These are phyloP conservation scores for Macrotyloma uniflorum DNA, from an alignment of 306 rosid genomes.

Conservation along the genomic window DNA sequence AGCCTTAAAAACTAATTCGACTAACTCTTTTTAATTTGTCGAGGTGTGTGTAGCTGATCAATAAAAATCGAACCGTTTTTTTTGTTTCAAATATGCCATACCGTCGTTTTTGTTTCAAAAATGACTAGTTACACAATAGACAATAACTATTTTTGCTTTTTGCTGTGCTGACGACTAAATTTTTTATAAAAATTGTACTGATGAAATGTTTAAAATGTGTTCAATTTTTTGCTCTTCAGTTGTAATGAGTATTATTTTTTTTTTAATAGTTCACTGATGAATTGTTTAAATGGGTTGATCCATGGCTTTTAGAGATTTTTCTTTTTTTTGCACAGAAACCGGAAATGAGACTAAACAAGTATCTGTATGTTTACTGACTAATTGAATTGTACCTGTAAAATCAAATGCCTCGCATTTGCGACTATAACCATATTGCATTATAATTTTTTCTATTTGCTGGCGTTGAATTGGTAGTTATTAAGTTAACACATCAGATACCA, in stretches of 20 bases:
- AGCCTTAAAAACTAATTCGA: neutral
- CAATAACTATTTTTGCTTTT: neutral
- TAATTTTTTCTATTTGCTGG: neutral
- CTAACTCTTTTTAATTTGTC: neutral
- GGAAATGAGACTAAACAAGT: slow-evolving; percentile 13
- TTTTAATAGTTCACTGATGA: neutral
- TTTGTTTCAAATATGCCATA: neutral
- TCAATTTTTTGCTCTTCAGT: neutral
- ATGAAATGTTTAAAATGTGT: neutral
- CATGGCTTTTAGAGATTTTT: neutral
- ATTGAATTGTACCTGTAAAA: neutral
- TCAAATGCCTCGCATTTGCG: slow-evolving; percentile 6
- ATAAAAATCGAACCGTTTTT: neutral
- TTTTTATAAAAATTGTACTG: neutral
- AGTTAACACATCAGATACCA: slow-evolving; percentile 7
- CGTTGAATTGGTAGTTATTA: neutral
- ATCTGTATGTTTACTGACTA: neutral
- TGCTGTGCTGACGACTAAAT: neutral
- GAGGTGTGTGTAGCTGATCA: neutral
- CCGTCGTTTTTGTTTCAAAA: neutral
- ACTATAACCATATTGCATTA: neutral
- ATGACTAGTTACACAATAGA: neutral
- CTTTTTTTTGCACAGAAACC: neutral
- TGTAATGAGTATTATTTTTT: neutral
- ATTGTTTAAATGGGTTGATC: neutral